These are phyloP conservation scores for Parafenestella ontariensis DNA, from an alignment of 2,329 filamentous ascomycete species.

Conservation along the genomic window DNA sequence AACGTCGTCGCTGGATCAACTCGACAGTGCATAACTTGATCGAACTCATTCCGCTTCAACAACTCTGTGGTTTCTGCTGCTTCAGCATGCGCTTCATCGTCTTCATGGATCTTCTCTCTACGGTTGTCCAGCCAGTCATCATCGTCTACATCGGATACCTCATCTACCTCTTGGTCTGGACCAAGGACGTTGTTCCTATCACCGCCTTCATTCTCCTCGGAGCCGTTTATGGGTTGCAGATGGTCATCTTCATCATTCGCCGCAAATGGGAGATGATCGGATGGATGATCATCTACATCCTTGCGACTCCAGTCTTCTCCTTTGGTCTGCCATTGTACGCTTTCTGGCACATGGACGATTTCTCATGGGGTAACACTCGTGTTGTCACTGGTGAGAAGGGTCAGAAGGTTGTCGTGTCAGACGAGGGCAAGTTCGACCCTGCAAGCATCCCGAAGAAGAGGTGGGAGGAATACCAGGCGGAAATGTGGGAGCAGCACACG, in stretches of 20 bases:
- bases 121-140: constrained; percentile 88
- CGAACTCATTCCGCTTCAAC: constrained; percentile 89
- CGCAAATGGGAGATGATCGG: constrained; percentile 99
- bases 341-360: constrained; percentile 99
- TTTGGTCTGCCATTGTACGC: constrained; percentile 89
- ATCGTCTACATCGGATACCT: constrained; percentile 90
- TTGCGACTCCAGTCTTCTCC: constrained; percentile 90
- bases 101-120: constrained; percentile 91
- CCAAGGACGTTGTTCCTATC: constrained; percentile 73
- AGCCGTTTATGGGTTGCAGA: constrained; percentile 97
- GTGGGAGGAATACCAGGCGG: constrained; percentile 98
- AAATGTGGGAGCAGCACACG: constrained; percentile 97
- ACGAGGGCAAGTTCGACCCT: constrained; percentile 98
- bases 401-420: constrained; percentile 88
- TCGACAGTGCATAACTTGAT: constrained; percentile 97
- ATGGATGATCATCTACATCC: constrained; percentile 96
- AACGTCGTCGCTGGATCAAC: constrained; percentile 99
- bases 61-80: constrained; percentile 99
- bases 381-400: constrained; percentile 94
- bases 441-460: constrained; percentile 92
- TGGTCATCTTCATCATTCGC: constrained; percentile 93
- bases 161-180: constrained; percentile 72
- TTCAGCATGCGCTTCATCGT: constrained; percentile 99
- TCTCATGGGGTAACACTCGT: constrained; percentile 99
- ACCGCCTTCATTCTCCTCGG: constrained; percentile 89